phyloP scores from a whole-genome alignment of 1,284 basidiomycete genomes.

The Fistulina hepatica region DNA sequence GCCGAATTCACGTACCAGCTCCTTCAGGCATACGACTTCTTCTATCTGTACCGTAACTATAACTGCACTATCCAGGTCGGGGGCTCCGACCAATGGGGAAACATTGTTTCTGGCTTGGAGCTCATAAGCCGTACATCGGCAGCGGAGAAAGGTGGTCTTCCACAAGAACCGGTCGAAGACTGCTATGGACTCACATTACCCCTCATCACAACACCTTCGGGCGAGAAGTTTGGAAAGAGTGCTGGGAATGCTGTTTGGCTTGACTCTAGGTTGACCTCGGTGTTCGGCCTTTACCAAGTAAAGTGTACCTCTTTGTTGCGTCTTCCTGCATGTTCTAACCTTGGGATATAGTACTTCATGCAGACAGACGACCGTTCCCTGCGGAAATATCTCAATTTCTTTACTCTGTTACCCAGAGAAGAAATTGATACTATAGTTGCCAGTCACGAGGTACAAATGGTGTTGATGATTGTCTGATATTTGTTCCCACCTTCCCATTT shows the following conservation, averaged over 20 bases:
- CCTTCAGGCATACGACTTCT: conserved; percentile 94
- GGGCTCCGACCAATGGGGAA: conserved; percentile 98
- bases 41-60: conserved; percentile 57
- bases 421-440: conserved; percentile 50
- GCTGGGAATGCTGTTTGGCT: conserved; percentile 95
- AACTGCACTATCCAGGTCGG: conserved; percentile 86
- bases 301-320: conserved; percentile 3
- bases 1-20: conserved; percentile 98
- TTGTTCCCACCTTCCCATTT: background rate
- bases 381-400: conserved; percentile 67
- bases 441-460: conserved; percentile 42
- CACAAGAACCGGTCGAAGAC: conserved; percentile 16
- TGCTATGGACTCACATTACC: conserved; percentile 90
- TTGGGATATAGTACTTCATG: conserved; percentile 69
- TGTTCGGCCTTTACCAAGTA: conserved; percentile 90
- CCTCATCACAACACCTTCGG: conserved; percentile 79
- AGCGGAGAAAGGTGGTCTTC: conserved; percentile 5
- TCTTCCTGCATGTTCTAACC: conserved; percentile 4
- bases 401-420: conserved; percentile 66
- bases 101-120: conserved; percentile 88
- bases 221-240: conserved; percentile 97
- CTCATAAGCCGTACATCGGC: conserved; percentile 43
- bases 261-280: conserved; percentile 62
- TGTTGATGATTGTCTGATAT: background rate
- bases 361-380: conserved; percentile 78